Percentiles rank a stretch among this genome's conserved stretches.
Evolutionary conservation across 78 protist genomes (phyloP).

Genomic region (Blattamonas nauphoetae): DNA sequence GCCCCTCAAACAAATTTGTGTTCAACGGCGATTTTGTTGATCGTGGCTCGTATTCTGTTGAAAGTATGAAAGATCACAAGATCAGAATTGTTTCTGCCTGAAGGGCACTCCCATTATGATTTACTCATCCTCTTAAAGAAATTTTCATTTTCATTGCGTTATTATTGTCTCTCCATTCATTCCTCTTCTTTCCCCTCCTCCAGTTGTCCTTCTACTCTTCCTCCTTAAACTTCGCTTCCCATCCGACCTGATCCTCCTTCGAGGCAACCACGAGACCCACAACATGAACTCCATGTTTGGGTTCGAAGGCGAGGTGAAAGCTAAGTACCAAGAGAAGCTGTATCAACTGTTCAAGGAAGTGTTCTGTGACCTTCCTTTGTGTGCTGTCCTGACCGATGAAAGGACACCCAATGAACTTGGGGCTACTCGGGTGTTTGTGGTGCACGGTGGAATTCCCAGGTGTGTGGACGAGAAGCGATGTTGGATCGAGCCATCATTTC

Average conservation of each 20-base stretch:
- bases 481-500: background rate
- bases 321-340: background rate
- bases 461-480: background rate
- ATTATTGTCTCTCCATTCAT: background rate
- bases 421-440: background rate
- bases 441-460: constrained; percentile 27
- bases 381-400: constrained; percentile 5
- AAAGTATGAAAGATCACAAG: no score
- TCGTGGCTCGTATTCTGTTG: constrained; percentile 32
- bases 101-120: no score
- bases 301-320: constrained; percentile 26
- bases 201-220: constrained; percentile 15
- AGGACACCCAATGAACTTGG: background rate
- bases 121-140: no score
- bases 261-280: constrained; percentile 50
- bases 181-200: no score
- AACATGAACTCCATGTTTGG: constrained; percentile 37
- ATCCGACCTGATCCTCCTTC: constrained; percentile 4
- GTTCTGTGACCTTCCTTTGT: constrained; percentile 28
- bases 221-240: constrained; percentile 20
- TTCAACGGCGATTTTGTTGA: constrained; percentile 54
- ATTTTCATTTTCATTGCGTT: no score
- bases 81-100: background rate
- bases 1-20: background rate
- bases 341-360: background rate